A percentile compares a stretch with the other conserved stretches of the same genome.
Conservation (phyloP, 331 rosid species). For the Quercus lobata region DNA sequence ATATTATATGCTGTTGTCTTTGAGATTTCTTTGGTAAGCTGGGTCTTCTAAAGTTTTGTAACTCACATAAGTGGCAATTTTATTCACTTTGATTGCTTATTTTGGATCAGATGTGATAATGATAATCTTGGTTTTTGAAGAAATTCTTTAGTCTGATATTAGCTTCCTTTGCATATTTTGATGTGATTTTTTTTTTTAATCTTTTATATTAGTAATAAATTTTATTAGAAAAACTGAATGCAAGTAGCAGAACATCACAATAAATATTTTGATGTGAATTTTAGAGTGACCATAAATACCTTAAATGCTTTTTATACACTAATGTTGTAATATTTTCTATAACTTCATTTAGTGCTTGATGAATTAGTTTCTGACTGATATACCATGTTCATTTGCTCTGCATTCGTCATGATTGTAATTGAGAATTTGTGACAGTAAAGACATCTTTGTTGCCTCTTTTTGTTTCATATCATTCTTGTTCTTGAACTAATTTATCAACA, state of each 20-base stretch:
- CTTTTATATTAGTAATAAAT: no score
- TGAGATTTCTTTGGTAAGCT: background rate
- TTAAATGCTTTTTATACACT: background rate
- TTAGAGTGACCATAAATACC: background rate
- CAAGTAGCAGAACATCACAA: no score
- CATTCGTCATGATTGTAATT: background rate
- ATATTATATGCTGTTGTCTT: background rate
- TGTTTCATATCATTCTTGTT: slow-evolving; percentile 7
- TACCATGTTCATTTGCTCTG: background rate
- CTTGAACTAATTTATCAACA: slow-evolving; percentile 33
- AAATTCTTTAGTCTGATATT: background rate
- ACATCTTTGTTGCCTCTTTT: slow-evolving; percentile 10
- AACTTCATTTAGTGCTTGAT: background rate
- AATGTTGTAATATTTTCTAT: background rate
- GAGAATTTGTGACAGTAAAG: background rate
- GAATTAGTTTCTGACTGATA: background rate
- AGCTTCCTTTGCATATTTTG: background rate
- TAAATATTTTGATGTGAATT: background rate
- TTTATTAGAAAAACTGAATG: no score
- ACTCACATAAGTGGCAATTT: background rate
- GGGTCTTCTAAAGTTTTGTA: background rate
- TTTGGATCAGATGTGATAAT: background rate
- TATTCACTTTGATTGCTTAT: background rate
- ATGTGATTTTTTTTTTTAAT: background rate
- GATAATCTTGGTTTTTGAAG: background rate